Percentiles rank a stretch among this genome's conserved stretches.
These are phyloP conservation scores for Calvatia gigantea DNA, from an alignment of 768 basidiomycete species.

Conservation along the genomic window DNA sequence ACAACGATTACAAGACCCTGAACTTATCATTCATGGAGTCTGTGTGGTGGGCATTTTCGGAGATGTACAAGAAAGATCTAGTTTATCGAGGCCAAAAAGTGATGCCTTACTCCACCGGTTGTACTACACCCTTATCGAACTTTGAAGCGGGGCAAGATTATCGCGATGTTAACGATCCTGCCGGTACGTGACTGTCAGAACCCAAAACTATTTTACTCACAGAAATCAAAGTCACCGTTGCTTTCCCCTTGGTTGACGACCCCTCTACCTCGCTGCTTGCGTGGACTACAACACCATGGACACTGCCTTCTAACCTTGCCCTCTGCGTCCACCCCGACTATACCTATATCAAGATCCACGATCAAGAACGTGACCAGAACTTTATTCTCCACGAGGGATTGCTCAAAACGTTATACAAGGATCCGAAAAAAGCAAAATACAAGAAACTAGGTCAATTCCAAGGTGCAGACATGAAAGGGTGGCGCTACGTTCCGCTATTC, in stretches of 20 bases:
- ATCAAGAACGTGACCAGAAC: conserved; percentile 79
- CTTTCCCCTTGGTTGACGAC: conserved; percentile 93
- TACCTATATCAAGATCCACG: conserved; percentile 95
- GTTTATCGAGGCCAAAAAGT: conserved; percentile 93
- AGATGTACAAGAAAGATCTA: conserved; percentile 88
- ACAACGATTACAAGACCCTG: conserved; percentile 98
- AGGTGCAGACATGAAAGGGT: conserved; percentile 92
- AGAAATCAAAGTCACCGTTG: conserved; percentile 65
- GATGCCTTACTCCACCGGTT: conserved; percentile 98
- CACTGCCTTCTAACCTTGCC: conserved; percentile 90
- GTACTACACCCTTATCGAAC: conserved; percentile 94
- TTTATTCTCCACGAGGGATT: conserved; percentile 91
- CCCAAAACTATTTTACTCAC: background rate
- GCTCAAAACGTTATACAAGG: conserved; percentile 88
- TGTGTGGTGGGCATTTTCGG: conserved; percentile 98
- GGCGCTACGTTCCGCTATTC: conserved; percentile 93
- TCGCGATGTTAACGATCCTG: conserved; percentile 91
- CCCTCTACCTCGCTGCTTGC: conserved; percentile 86
- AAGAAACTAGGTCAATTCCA: conserved; percentile 87
- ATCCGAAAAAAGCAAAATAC: conserved; percentile 94
- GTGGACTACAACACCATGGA: conserved; percentile 99
- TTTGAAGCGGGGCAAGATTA: conserved; percentile 95
- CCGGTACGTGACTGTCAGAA: conserved; percentile 45
- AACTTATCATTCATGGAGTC: conserved; percentile 94
- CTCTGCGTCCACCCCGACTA: conserved; percentile 96